These are phyloP conservation scores for Ascochyta koolunga DNA, from an alignment of 2,329 filamentous ascomycete species.

Conservation along the genomic window DNA sequence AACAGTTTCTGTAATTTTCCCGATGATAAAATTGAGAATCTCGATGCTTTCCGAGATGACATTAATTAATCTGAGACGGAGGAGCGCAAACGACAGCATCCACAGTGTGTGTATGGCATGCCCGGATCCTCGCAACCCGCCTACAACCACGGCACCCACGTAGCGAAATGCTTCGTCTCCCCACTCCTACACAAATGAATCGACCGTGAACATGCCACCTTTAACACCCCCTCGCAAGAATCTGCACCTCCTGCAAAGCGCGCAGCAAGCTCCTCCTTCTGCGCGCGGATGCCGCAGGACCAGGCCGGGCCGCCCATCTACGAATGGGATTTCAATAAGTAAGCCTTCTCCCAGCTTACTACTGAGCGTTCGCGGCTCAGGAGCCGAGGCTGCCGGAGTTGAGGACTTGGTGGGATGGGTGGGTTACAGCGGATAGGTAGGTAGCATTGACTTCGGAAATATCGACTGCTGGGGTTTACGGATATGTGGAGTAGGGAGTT, in stretches of 20 bases:
- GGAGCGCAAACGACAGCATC: background rate
- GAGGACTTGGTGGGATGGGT: conserved; percentile 50
- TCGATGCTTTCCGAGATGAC: no score
- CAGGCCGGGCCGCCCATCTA: conserved; percentile 52
- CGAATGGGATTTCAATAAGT: conserved; percentile 55
- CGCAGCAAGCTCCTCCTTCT: conserved; percentile 45
- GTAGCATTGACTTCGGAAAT: conserved; percentile 49
- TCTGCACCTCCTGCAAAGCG: conserved; percentile 27
- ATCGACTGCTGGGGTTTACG: conserved; percentile 49
- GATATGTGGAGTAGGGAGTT: conserved; percentile 52
- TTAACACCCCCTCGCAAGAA: conserved; percentile 34
- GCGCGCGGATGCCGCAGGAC: conserved; percentile 56
- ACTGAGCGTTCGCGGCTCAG: conserved; percentile 50
- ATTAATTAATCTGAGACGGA: no score
- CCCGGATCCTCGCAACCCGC: conserved; percentile 56
- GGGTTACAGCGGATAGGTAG: conserved; percentile 50
- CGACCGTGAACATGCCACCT: conserved; percentile 42
- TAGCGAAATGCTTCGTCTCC: conserved; percentile 56
- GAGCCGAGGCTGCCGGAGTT: conserved; percentile 51
- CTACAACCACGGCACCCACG: conserved; percentile 56
- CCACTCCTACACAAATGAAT: conserved; percentile 51
- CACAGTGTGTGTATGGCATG: conserved; percentile 36
- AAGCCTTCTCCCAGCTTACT: conserved; percentile 56
- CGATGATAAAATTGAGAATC: no score
- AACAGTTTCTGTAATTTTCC: no score